phyloP scores from a whole-genome alignment of 768 basidiomycete species.

The Stropharia rugosoannulata region DNA sequence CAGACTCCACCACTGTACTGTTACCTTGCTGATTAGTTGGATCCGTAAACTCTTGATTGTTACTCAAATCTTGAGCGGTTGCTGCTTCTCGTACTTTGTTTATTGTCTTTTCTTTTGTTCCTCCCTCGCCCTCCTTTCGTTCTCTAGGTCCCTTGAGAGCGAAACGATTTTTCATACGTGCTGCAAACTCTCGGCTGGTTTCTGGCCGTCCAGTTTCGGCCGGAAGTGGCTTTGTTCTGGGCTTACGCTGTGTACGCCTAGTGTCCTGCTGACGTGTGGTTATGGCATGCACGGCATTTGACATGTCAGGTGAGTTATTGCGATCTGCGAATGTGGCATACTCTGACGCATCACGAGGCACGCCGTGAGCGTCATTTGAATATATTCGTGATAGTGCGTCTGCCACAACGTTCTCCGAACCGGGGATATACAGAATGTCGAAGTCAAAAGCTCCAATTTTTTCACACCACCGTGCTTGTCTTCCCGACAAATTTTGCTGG shows the following conservation, averaged over 20 bases:
- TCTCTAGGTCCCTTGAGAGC: slow-evolving; percentile 22
- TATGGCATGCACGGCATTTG: slow-evolving; percentile 7
- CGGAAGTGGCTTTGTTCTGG: background rate
- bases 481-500: slow-evolving; percentile 26
- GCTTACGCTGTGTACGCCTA: too few species aligned
- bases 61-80: too few species aligned
- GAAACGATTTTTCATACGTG: slow-evolving; percentile 13
- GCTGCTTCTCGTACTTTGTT: too few species aligned
- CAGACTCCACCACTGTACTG: too few species aligned
- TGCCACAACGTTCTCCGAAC: slow-evolving; percentile 24
- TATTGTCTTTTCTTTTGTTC: too few species aligned
- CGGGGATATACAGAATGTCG: slow-evolving; percentile 10
- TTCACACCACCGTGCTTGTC: slow-evolving; percentile 34
- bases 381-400: slow-evolving; percentile 25
- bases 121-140: slow-evolving; percentile 19
- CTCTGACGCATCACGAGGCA: background rate
- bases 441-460: slow-evolving; percentile 12
- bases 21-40: too few species aligned
- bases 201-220: slow-evolving; percentile 13
- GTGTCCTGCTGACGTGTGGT: background rate
- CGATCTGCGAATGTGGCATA: background rate
- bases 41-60: too few species aligned
- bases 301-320: slow-evolving; percentile 7
- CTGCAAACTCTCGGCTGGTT: slow-evolving; percentile 15
- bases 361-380: slow-evolving; percentile 1